Conservation (phyloP, 768 basidiomycete genomes). For the Dentipellis sp. region DNA sequence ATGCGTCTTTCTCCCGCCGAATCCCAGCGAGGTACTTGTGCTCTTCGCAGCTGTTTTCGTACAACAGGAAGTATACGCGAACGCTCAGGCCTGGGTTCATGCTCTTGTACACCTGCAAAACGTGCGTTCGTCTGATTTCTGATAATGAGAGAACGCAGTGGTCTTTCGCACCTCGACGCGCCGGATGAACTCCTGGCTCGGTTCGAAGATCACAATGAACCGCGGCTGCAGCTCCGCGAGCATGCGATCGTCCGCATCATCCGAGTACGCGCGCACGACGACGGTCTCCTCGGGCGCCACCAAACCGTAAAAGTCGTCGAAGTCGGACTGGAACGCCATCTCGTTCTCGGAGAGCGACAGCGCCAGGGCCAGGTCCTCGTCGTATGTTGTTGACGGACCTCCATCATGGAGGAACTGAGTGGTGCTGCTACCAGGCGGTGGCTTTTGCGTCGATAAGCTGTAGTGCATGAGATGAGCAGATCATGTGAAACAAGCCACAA, state of each 20-base stretch:
- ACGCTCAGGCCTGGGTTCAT: constrained; percentile 76
- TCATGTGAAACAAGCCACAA: neutral
- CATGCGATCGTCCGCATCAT: constrained; percentile 87
- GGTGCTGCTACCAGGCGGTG: neutral
- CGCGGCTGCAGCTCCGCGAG: constrained; percentile 81
- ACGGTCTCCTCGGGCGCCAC: constrained; percentile 72
- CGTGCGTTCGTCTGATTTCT: neutral
- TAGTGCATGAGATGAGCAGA: no score
- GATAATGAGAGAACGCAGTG: neutral
- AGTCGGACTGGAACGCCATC: constrained; percentile 31
- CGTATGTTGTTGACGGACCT: constrained; percentile 17
- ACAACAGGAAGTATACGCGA: constrained; percentile 94
- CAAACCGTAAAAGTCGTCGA: constrained; percentile 74
- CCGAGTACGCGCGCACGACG: constrained; percentile 79
- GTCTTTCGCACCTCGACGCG: constrained; percentile 66
- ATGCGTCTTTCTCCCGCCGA: constrained; percentile 87
- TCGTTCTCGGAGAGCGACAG: constrained; percentile 7
- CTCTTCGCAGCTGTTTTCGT: constrained; percentile 87
- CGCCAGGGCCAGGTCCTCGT: constrained; percentile 26
- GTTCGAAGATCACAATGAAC: constrained; percentile 95
- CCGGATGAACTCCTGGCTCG: constrained; percentile 86
- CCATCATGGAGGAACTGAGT: neutral
- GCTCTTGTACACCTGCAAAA: constrained; percentile 69
- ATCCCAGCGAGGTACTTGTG: constrained; percentile 89
- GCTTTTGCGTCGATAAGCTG: constrained; percentile 8